Evolutionary conservation across 164 flowering plant species (phyloP).

Genomic region (Chimonanthus praecox): DNA sequence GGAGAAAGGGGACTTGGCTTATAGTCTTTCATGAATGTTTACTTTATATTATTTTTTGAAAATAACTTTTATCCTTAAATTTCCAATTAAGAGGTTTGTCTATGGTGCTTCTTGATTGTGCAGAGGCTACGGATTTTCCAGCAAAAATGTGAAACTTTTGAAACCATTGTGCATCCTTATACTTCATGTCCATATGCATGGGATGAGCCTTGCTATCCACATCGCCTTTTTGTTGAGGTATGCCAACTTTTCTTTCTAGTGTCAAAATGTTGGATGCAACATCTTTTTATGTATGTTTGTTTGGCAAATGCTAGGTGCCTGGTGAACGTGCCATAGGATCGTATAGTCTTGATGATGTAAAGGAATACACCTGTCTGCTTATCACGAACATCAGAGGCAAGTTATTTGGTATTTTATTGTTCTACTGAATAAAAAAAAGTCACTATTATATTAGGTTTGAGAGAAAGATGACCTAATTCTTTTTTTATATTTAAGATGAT

Average conservation of each 20-base stretch:
- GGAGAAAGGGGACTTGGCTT: no score
- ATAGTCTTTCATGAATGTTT: no score
- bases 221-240: conserved; percentile 92
- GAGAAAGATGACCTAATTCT: no score
- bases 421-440: neutral
- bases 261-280: neutral
- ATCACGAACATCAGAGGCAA: conserved; percentile 68
- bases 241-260: conserved; percentile 1
- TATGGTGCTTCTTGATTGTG: conserved; percentile 15
- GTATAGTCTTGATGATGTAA: conserved; percentile 70
- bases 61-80: no score
- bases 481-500: no score
- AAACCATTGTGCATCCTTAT: conserved; percentile 69
- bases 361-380: conserved; percentile 52
- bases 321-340: conserved; percentile 82
- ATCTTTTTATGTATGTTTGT: conserved; percentile 6
- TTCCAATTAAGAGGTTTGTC: neutral
- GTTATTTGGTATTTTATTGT: neutral
- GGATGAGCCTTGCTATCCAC: conserved; percentile 98
- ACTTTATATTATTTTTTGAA: no score
- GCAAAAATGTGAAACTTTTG: conserved; percentile 80
- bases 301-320: conserved; percentile 52
- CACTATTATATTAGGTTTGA: no score
- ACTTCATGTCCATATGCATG: conserved; percentile 86
- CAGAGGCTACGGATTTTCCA: conserved; percentile 83